These are phyloP conservation scores for Neolentinus lepideus DNA, from an alignment of 1,284 basidiomycete genomes.

Conservation along the genomic window DNA sequence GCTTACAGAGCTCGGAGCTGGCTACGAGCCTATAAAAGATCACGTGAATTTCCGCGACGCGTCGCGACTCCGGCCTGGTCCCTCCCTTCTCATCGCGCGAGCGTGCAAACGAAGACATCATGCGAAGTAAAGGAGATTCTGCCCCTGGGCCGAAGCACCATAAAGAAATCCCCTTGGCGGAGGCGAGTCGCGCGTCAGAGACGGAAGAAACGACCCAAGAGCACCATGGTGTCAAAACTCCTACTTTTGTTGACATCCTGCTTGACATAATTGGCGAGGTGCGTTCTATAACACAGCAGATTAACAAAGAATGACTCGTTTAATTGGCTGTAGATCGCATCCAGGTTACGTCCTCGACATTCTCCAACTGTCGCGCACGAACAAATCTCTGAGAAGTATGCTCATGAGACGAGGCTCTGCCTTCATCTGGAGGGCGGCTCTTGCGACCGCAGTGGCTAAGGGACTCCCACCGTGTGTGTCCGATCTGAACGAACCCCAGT, in stretches of 20 bases:
- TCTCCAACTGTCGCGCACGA: not conserved
- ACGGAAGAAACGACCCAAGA: not conserved
- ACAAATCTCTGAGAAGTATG: not conserved
- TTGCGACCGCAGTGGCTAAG: not conserved
- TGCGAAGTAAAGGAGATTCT: not conserved
- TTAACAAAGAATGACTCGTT: not conserved
- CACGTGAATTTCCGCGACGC: no score
- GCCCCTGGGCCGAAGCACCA: not conserved
- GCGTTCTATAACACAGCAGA: not conserved
- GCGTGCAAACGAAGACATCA: not conserved
- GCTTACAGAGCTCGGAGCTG: no score
- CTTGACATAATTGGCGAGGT: not conserved
- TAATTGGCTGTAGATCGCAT: not conserved
- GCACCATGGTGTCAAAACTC: not conserved
- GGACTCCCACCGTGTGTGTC: not conserved
- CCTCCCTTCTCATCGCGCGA: not conserved
- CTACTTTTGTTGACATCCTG: not conserved
- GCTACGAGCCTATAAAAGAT: no score
- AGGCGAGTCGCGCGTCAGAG: not conserved
- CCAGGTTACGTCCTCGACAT: not conserved
- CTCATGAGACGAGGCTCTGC: not conserved
- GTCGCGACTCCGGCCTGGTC: not conserved
- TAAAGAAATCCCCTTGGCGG: not conserved
- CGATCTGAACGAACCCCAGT: conserved; percentile 3
- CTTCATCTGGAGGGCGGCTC: not conserved